Base-by-base conservation (phyloP, 2,329 filamentous ascomycete species). In the Ophiostoma angusticollis region DNA sequence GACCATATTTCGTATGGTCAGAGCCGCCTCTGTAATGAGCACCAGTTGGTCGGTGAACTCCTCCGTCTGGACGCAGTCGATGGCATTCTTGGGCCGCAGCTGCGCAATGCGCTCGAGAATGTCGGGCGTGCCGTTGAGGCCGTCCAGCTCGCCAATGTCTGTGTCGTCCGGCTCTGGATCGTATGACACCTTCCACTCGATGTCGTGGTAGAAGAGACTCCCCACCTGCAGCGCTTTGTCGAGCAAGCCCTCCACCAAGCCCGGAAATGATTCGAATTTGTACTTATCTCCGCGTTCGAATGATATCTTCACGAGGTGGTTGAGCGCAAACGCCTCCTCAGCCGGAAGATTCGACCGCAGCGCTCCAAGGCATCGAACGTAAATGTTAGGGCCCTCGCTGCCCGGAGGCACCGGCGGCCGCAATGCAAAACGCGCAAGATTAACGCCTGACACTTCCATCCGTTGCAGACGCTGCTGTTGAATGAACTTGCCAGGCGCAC, bases 1-100 rank as follows among this genome's bases (percentile, higher is more conserved):
- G n/a, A 87, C 80, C 86, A 98, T 95, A 57, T 98, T 98, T 37
- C 91, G 77, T 31, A 96, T 68, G 14, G 93, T 87, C 33, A 96
- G 65, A 16, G 81, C 78, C 2, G 91, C 86, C 58, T 96, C 87
- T 18, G 81, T 89, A 45, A 93, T 71, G 47, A 84, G 74, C 11
- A 82, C 72, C 44, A 96, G 67, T 30, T 72, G 66, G 46, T 86
- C 78, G 12, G 74, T 69, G 48, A 82, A 84, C 6, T 78, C 69
- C 22, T 75, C 74, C 0, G 84, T 74, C 45, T 87, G 74, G 19
- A 95, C 67, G 50, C 84, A 73, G 45, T 82, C 78, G 3, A 77
- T 65, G 13, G 79, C 63, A 17, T 77, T 55, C 44, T 68, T 73
- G 28, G 69, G 66, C 5, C 64, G 65, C 19, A 91, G 69, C 35